Conservation (phyloP, 106 monocot species). For the Triglochin maritima region DNA sequence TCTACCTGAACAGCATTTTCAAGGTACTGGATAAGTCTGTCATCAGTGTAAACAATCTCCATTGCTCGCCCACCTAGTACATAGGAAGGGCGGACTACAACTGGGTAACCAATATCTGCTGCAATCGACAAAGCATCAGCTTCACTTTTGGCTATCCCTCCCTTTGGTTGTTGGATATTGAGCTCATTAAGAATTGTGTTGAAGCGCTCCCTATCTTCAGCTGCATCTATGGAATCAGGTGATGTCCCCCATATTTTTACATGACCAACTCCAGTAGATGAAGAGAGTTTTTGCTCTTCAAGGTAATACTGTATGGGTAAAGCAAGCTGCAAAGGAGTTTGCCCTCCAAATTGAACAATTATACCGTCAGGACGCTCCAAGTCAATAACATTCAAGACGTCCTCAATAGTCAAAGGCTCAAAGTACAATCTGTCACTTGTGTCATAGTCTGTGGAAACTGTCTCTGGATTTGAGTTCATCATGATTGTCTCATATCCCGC, state of each 20-base stretch:
- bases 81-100: slow-evolving; percentile 91
- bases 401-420: slow-evolving; percentile 89
- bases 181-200: slow-evolving; percentile 83
- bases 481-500: slow-evolving; percentile 91
- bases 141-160: slow-evolving; percentile 89
- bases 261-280: slow-evolving; percentile 40
- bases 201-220: slow-evolving; percentile 88
- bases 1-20: slow-evolving; percentile 93
- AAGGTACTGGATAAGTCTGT: slow-evolving; percentile 70
- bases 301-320: slow-evolving; percentile 71
- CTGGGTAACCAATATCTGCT: slow-evolving; percentile 79
- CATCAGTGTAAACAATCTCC: slow-evolving; percentile 94
- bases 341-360: slow-evolving; percentile 95
- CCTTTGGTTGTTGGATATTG: slow-evolving; percentile 77
- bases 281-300: slow-evolving; percentile 38
- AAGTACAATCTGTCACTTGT: slow-evolving; percentile 95
- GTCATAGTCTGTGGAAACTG: slow-evolving; percentile 97
- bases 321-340: slow-evolving; percentile 95
- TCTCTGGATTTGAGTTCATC: slow-evolving; percentile 99
- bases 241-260: slow-evolving; percentile 91
- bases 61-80: slow-evolving; percentile 92
- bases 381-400: slow-evolving; percentile 85
- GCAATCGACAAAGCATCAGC: slow-evolving; percentile 69
- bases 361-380: slow-evolving; percentile 86
- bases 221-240: slow-evolving; percentile 95